phyloP scores from a whole-genome alignment of 2,329 filamentous ascomycete species.

The Dothiorella sarmentorum region DNA sequence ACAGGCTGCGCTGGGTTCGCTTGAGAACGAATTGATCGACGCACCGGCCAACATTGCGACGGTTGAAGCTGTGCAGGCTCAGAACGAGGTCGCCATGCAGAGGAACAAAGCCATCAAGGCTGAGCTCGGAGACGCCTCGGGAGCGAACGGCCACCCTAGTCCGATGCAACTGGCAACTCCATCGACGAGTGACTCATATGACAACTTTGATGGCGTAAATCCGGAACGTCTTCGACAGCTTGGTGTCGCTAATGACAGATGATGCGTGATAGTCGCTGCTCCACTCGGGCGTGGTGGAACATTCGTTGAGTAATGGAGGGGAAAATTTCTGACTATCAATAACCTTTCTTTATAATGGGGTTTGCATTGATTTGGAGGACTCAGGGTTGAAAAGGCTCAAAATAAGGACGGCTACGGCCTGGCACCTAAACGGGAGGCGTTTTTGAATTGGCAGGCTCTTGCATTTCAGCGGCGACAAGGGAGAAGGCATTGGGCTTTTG shows the following conservation, averaged over 20 bases:
- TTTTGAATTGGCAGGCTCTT: neutral
- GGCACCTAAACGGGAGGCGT: conserved; percentile 7
- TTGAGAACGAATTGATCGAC: neutral
- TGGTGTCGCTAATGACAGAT: conserved; percentile 11
- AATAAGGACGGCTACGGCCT: conserved; percentile 6
- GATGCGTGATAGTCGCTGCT: neutral
- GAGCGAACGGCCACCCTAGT: conserved; percentile 27
- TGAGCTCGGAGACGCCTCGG: conserved; percentile 9
- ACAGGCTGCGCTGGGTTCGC: conserved; percentile 17
- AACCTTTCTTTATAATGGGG: conserved; percentile 1
- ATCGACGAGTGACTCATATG: conserved; percentile 33
- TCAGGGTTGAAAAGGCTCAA: neutral
- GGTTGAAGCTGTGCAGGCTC: neutral
- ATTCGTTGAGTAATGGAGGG: neutral
- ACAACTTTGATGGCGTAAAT: conserved; percentile 33
- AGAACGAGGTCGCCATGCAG: neutral
- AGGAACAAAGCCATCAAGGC: conserved; percentile 1
- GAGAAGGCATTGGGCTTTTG: neutral
- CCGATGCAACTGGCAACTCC: conserved; percentile 47
- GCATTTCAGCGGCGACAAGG: conserved; percentile 13
- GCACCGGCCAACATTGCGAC: neutral
- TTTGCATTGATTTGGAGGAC: conserved; percentile 3
- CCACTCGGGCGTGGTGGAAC: neutral
- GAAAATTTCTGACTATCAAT: neutral
- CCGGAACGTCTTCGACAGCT: conserved; percentile 33